Evolutionary conservation across 139 green algal genomes (phyloP), one percentile per base, ranked within the genome.

Genomic region (Nannochloris sp.): DNA sequence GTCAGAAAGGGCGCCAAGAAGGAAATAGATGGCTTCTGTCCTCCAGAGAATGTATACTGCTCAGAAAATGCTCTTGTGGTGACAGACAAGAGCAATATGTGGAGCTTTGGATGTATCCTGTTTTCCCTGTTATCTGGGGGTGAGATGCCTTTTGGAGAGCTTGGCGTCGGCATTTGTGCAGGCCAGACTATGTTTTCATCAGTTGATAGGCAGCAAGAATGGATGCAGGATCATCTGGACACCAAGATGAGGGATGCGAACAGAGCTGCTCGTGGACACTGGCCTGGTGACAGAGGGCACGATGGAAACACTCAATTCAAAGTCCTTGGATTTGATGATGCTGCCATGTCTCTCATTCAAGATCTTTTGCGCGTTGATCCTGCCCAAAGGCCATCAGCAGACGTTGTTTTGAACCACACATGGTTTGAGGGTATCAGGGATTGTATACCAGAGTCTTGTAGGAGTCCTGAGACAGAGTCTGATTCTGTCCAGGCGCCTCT

Each of bases 111-210:
- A 16, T 44, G 71, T 5, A 56, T 72, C 9, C 60, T 78, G 8
- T 78, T 78, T 62, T 55, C 57, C 44, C 56, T 78, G 37, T 66
- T 78, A 3, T 66, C 59, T 44, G 71, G 65, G 14, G 56, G 60
- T 16, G 58, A 69, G 29, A 46, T 78, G 51, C 71, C 71, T 9
- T 78, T 73, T 69, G 70, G 70, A 23, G 49, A 73, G 46, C 31
- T 57, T 3, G 70, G 70, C 20, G 57, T 73, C 28, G 65, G 59
- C 45, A 43, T 59, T 60, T 62, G 11, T 13, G 36, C 9, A 8
- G 26, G 37, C 45, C 49, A 62, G 3, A 53, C 46, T 12, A 53
- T 53, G 46, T 53, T 53, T 23, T 23, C n/a, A 20, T 61, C 56
- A 11, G 53, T 78, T 61, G 71, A 78, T 60, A 44, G 20, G 13